Conservation (phyloP, 805 yeast species). For the Saccharomycopsis babjevae region DNA sequence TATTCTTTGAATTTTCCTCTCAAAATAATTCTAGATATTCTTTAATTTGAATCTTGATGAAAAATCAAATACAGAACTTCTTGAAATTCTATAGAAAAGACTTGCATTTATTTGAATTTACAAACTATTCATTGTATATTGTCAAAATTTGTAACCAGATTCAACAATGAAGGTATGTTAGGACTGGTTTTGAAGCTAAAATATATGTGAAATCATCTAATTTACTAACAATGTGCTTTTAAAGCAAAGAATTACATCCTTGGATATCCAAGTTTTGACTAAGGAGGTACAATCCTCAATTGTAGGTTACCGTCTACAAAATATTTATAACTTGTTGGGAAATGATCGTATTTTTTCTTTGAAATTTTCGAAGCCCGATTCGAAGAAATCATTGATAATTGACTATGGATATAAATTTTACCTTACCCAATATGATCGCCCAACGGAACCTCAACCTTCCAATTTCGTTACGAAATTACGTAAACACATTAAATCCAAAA, state of each 20-base stretch:
- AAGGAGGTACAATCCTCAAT: conserved; percentile 52
- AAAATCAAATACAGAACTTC: neutral
- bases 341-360: conserved; percentile 64
- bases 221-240: conserved; percentile 6
- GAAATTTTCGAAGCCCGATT: conserved; percentile 76
- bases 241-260: conserved; percentile 76
- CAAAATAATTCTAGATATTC: too few species aligned
- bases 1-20: too few species aligned
- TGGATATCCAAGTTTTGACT: conserved; percentile 67
- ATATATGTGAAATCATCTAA: too few species aligned
- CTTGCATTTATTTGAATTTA: neutral
- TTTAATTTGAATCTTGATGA: neutral
- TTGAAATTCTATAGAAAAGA: neutral
- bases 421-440: conserved; percentile 69
- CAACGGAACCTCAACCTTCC: conserved; percentile 73
- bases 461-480: conserved; percentile 78
- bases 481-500: conserved; percentile 72
- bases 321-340: conserved; percentile 71
- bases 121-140: neutral
- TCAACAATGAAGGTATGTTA: conserved; percentile 1
- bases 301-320: conserved; percentile 63
- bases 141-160: neutral
- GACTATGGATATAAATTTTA: conserved; percentile 84
- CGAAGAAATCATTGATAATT: conserved; percentile 61
- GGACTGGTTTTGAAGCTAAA: neutral